A percentile compares a stretch with the other conserved stretches of the same genome.
Evolutionary conservation across 2,329 filamentous ascomycete species (phyloP).

Genomic region (Orbilia blumenaviensis): DNA sequence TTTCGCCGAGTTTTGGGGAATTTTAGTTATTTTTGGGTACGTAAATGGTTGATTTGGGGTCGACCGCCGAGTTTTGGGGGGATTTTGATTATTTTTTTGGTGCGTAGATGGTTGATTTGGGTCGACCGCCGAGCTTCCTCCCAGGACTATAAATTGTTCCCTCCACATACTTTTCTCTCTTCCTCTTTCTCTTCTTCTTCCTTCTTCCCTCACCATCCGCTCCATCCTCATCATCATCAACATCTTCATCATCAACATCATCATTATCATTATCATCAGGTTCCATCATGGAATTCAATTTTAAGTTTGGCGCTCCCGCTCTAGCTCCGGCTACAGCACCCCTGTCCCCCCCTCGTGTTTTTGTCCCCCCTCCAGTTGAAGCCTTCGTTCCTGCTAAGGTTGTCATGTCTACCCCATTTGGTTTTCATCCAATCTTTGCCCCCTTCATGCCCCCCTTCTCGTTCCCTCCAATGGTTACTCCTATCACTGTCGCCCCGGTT

Average conservation of each 20-base stretch:
- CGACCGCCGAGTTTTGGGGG: too few species aligned
- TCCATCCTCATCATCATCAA: not conserved
- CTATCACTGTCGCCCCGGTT: not conserved
- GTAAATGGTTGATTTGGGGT: too few species aligned
- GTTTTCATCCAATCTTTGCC: too few species aligned
- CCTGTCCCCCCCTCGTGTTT: not conserved
- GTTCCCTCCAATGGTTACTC: too few species aligned
- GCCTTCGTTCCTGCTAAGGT: too few species aligned
- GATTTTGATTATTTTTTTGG: not conserved
- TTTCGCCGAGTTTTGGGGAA: too few species aligned
- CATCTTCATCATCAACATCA: not conserved
- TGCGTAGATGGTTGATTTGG: not conserved
- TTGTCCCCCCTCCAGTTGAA: not conserved
- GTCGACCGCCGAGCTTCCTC: not conserved
- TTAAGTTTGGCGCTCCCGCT: not conserved
- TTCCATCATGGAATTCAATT: not conserved
- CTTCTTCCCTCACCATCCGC: constrained; percentile 10
- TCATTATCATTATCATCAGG: not conserved
- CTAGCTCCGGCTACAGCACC: not conserved
- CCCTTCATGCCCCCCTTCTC: not conserved
- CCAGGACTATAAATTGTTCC: constrained; percentile 11
- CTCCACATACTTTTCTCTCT: not conserved
- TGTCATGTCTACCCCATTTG: too few species aligned
- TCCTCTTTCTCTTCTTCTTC: constrained; percentile 4
- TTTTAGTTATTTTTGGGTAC: too few species aligned